A percentile compares a stretch with the other conserved stretches of the same genome.
Conservation (phyloP, 176 grass and related monocot species). For the Cocos nucifera region DNA sequence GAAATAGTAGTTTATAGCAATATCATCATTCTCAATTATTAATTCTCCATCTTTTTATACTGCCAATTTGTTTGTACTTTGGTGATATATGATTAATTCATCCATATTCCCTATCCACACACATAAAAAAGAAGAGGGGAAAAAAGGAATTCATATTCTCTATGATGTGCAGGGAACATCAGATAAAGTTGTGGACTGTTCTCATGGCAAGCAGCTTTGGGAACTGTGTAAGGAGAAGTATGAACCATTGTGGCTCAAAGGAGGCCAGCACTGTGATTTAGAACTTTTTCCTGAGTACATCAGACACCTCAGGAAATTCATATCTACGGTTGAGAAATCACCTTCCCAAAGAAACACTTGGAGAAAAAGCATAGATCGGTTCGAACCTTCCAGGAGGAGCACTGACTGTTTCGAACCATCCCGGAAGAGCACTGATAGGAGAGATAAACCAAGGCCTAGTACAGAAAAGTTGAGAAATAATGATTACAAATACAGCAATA, state of each 20-base stretch:
- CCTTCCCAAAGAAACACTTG: conserved; percentile 44
- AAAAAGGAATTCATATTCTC: conserved; percentile 1
- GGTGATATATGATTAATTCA: too few relatives aligned
- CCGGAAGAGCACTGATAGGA: conserved; percentile 50
- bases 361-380: conserved; percentile 39
- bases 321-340: conserved; percentile 60
- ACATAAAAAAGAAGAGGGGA: too few relatives aligned
- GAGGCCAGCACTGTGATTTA: conserved; percentile 83
- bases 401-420: conserved; percentile 43
- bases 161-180: conserved; percentile 52
- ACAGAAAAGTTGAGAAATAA: conserved; percentile 36
- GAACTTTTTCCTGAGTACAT: conserved; percentile 90
- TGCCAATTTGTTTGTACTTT: too few relatives aligned
- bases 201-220: conserved; percentile 80
- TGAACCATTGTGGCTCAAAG: conserved; percentile 82
- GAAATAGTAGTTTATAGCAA: too few relatives aligned
- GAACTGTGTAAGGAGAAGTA: conserved; percentile 83
- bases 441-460: conserved; percentile 45
- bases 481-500: conserved; percentile 59
- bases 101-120: too few relatives aligned
- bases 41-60: too few relatives aligned
- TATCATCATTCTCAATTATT: too few relatives aligned
- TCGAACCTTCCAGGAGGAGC: conserved; percentile 62
- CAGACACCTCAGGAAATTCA: conserved; percentile 65
- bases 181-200: conserved; percentile 88